phyloP scores from a whole-genome alignment of 2,329 filamentous ascomycete genomes.

The Dactylellina cionopaga region DNA sequence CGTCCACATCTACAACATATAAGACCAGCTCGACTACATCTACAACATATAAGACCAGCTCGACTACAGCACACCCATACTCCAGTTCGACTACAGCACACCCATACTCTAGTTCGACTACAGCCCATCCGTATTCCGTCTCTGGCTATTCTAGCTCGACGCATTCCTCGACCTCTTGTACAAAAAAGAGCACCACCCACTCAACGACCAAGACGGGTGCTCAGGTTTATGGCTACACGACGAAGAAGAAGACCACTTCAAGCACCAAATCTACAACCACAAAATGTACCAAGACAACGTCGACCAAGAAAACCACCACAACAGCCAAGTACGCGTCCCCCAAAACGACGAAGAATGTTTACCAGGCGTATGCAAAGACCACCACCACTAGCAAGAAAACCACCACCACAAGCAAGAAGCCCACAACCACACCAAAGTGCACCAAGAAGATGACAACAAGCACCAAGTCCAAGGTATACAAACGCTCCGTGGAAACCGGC shows the following conservation, averaged over 20 bases:
- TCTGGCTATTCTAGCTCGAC: background rate
- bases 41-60: background rate
- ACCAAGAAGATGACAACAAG: slow-evolving; percentile 17
- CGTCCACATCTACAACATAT: background rate
- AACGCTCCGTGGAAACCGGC: background rate
- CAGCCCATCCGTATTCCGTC: background rate
- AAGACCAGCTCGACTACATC: background rate
- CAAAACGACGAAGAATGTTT: background rate
- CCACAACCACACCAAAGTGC: slow-evolving; percentile 9
- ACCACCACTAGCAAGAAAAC: slow-evolving; percentile 15
- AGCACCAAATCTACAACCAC: background rate
- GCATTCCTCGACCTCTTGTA: background rate
- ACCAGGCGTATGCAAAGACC: background rate
- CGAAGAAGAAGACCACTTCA: background rate
- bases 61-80: slow-evolving; percentile 12
- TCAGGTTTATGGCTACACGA: background rate
- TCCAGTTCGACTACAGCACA: background rate
- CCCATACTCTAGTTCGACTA: background rate
- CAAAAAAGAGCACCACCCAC: background rate
- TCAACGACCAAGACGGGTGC: slow-evolving; percentile 3
- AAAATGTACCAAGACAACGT: background rate
- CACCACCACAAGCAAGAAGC: slow-evolving; percentile 11
- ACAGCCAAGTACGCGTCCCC: background rate
- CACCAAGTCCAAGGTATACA: slow-evolving; percentile 5
- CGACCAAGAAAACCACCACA: background rate